phyloP scores from a whole-genome alignment of 116 monocot species.

The Iris pallida region DNA sequence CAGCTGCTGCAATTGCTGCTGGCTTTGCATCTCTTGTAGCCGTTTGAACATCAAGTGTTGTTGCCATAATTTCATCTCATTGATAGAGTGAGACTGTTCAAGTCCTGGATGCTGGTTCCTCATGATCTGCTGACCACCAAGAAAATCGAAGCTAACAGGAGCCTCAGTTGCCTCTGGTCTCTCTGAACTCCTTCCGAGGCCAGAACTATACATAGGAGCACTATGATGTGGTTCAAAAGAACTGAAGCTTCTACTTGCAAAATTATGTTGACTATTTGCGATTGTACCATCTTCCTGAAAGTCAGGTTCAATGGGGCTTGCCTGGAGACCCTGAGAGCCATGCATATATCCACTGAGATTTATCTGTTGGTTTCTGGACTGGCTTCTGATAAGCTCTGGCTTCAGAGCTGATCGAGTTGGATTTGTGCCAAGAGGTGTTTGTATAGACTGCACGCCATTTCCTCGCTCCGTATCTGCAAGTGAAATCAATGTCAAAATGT shows the following conservation, averaged over 20 bases:
- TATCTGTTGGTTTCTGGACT: constrained; percentile 12
- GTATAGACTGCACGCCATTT: constrained; percentile 17
- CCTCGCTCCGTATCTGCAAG: constrained; percentile 15
- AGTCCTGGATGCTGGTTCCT: constrained; percentile 36
- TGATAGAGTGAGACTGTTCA: constrained; percentile 36
- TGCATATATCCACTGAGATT: constrained; percentile 27
- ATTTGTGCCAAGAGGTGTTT: constrained; percentile 15
- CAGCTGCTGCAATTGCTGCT: constrained; percentile 61
- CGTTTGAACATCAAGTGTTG: constrained; percentile 71
- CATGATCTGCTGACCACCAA: constrained; percentile 27
- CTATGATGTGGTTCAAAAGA: constrained; percentile 5
- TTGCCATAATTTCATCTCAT: constrained; percentile 74
- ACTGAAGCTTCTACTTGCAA: constrained; percentile 12
- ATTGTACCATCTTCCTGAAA: constrained; percentile 19
- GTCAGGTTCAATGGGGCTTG: constrained; percentile 7
- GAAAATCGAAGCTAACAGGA: constrained; percentile 28
- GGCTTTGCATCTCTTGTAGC: constrained; percentile 72
- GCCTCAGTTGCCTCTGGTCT: constrained; percentile 14
- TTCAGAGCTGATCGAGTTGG: background rate
- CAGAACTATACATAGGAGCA: constrained; percentile 15
- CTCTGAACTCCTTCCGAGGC: constrained; percentile 18
- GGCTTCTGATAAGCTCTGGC: constrained; percentile 10
- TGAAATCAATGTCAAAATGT: background rate
- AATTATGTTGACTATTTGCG: constrained; percentile 18
- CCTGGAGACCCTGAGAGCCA: constrained; percentile 14